Evolutionary conservation across 1,284 basidiomycete species (phyloP).

Genomic region (Kwoniella shivajii): DNA sequence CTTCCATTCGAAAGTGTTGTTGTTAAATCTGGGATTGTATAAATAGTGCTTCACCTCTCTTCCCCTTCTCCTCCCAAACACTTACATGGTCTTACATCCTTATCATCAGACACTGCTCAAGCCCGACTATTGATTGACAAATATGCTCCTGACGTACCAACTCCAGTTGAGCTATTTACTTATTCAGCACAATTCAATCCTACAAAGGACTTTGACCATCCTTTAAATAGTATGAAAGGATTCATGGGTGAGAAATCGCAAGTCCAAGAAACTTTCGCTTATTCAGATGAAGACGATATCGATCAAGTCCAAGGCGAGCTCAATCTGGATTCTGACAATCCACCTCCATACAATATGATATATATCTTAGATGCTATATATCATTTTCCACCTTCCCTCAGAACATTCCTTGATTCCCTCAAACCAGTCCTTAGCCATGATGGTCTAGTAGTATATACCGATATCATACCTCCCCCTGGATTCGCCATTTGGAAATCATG

Average conservation of each 20-base stretch:
- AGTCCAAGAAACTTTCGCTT: background rate
- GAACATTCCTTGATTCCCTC: conserved; percentile 60
- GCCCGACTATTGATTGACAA: conserved; percentile 54
- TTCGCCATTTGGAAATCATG: conserved; percentile 22
- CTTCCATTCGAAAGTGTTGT: background rate
- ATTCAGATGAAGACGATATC: conserved; percentile 1
- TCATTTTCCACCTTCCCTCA: conserved; percentile 63
- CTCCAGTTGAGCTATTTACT: conserved; percentile 32
- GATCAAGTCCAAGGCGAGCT: background rate
- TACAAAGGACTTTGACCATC: conserved; percentile 37
- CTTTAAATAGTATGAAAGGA: conserved; percentile 45
- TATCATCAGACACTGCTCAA: conserved; percentile 59
- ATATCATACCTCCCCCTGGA: conserved; percentile 56
- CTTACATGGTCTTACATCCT: conserved; percentile 66
- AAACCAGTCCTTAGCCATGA: conserved; percentile 48
- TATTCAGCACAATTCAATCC: conserved; percentile 28
- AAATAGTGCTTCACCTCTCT: conserved; percentile 51
- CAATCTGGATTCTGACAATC: background rate
- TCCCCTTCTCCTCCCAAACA: conserved; percentile 56
- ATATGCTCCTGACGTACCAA: conserved; percentile 8
- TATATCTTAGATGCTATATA: conserved; percentile 69
- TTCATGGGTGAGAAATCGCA: conserved; percentile 27
- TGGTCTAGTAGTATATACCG: conserved; percentile 63
- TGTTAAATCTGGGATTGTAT: conserved; percentile 39
- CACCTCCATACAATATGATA: conserved; percentile 46